Evolutionary conservation across 169 alveolate genomes (phyloP), one percentile per base, ranked within the genome.

Genomic region (Plasmodium billcollinsi): DNA sequence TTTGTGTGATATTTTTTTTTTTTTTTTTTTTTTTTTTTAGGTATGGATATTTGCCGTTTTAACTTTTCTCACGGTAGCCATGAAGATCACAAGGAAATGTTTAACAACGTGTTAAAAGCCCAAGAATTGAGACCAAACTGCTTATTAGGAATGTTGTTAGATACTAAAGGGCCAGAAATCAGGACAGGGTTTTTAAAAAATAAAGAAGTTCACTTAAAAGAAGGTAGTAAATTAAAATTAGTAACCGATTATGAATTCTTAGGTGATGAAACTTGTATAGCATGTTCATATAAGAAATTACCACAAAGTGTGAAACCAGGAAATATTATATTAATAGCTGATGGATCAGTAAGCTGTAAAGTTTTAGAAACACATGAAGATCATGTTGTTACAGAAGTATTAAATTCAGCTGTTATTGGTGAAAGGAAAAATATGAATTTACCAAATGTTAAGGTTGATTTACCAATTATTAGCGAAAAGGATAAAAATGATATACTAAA

Each of bases 131-230:
- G 99, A 61, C 99, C 99, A 1, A 97, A 97, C 15, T 95, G 96
- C 75, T 93, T 97, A 3, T 93, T 97, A 21, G 99, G 99, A 11
- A 91, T 98, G 76, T 93, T 98, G 94, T 95, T 99, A 66, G 99
- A 99, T 92, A 99, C 99, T n/a, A 99, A 98, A 93, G 99, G 99
- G 0, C 99, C 99, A 1, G 99, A 99, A 94, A 97, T 98, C 89
- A 91, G 99, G 73, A 98, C 99, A 5, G 99, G 99, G 56, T 74
- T 95, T 88, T 93, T 98, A 59, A 96, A 96, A 93, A 99, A 97
- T 47, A 92, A 96, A 92, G 96, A 96, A 88, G 95, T 98, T 9
- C 94, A 92, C 3, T 92, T 98, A 45, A 94, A 93, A 59, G 98
- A 95, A 43, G 99, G 99, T 14, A 97, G 97, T 75, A 95, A 96